Evolutionary conservation across 2,329 filamentous ascomycete genomes (phyloP), one percentile per base, ranked within the genome.

Genomic region (Lasiodiplodia theobromae): DNA sequence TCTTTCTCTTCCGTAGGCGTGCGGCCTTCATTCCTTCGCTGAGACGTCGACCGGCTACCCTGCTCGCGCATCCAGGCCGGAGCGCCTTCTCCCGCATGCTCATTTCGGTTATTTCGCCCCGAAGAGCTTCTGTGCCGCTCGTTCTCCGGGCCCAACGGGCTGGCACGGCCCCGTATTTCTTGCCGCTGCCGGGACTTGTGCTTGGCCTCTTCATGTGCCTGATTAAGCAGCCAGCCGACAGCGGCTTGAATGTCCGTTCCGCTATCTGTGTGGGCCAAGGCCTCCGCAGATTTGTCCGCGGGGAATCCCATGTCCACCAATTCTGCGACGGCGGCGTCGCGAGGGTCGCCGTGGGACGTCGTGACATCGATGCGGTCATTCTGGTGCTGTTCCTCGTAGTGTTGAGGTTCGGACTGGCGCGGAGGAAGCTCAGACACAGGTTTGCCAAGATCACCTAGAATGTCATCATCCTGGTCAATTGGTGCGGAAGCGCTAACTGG

Each of bases 301-400:
- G 93, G 89, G 74, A 99, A 99, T 0, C 96, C 96, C 88, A 98
- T 98, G 72, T 97, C 95, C 3, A 97, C 89, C 31, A 99, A 83
- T 77, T 98, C 93, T 11, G 92, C 93, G 31, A 98, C 88, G 11
- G 94, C 92, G 72, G 87, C 88, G 75, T 97, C 93, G 69, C 91
- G 89, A 1, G 88, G 88, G 73, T 82, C 82, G 2, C 74, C 74
- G 74, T 37, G 49, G 31, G 70, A 70, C 67, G 18, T 38, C n/a
- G 38, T 53, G 71, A 64, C 69, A 23, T 64, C 47, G 14, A n/a
- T n/a, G 6, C n/a, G 37, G 31, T 18, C 28, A 12, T 31, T 21
- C 14, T 16, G 18, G 28, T 38, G 28, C 25, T 64, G 44, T 28
- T 8, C 16, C 25, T 23, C 28, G 10, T 28, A 11, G 12, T 25